Evolutionary conservation across 768 basidiomycete species (phyloP).

Genomic region (Rhodotorula babjevae): DNA sequence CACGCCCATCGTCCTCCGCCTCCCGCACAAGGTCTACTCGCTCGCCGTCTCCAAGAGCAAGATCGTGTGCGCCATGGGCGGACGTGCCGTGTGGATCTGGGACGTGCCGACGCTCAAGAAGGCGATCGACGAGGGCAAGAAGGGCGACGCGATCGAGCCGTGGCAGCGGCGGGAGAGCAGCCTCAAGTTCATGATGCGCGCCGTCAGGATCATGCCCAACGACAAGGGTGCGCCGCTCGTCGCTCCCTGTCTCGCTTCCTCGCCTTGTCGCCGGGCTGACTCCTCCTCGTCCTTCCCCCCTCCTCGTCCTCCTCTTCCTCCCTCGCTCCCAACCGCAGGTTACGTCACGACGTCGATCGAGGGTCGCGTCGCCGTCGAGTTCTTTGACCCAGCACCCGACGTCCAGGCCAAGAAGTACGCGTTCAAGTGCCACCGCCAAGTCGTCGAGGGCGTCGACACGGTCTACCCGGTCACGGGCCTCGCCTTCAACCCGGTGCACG

Average conservation of each 20-base stretch:
- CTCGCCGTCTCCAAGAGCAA: conserved; percentile 72
- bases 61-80: conserved; percentile 89
- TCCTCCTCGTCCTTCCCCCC: no score
- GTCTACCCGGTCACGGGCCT: conserved; percentile 95
- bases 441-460: conserved; percentile 83
- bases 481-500: conserved; percentile 91
- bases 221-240: conserved; percentile 64
- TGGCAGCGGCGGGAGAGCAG: conserved; percentile 83
- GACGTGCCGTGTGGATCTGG: conserved; percentile 81
- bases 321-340: conserved; percentile 56
- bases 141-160: conserved; percentile 49
- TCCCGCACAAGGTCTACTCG: conserved; percentile 80
- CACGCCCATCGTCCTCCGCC: conserved; percentile 57
- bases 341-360: conserved; percentile 92
- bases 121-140: conserved; percentile 43
- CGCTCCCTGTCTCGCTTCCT: not conserved
- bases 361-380: conserved; percentile 94
- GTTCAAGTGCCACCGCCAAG: conserved; percentile 92
- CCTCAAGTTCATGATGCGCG: conserved; percentile 89
- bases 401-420: conserved; percentile 87
- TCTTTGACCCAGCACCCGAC: conserved; percentile 74
- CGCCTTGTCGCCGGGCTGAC: no score
- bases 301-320: not conserved
- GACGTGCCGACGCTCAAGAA: conserved; percentile 68
- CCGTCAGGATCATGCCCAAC: conserved; percentile 84